Percentiles rank a stretch among this genome's conserved stretches.
phyloP scores from a whole-genome alignment of 768 basidiomycete species.

The Lactifluus pinguis region DNA sequence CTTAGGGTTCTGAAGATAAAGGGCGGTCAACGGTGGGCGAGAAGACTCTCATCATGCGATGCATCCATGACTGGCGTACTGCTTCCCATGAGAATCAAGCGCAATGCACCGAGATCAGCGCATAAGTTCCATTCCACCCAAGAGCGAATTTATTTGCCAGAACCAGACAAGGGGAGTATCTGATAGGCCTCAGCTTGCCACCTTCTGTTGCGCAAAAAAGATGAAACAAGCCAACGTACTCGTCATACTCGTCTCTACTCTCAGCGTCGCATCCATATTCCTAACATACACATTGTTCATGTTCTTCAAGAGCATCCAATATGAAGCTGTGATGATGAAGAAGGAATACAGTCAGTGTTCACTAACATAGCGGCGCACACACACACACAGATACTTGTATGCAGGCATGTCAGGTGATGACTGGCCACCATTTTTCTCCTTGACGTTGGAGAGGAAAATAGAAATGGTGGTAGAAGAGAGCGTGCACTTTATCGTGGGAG shows the following conservation, averaged over 20 bases:
- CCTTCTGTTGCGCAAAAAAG: too few relatives aligned
- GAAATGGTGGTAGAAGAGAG: constrained; percentile 11
- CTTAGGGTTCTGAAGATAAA: too few relatives aligned
- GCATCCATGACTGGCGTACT: too few relatives aligned
- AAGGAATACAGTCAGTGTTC: background rate
- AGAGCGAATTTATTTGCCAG: too few relatives aligned
- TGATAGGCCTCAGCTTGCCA: too few relatives aligned
- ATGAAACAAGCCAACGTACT: background rate
- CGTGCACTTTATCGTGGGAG: background rate
- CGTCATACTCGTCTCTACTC: background rate
- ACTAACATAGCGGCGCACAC: background rate
- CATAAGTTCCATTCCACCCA: too few relatives aligned
- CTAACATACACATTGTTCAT: background rate
- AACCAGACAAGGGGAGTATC: background rate
- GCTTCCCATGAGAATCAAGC: too few relatives aligned
- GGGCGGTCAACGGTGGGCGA: too few relatives aligned
- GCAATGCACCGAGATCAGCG: too few relatives aligned
- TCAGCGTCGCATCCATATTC: background rate
- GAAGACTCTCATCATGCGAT: too few relatives aligned
- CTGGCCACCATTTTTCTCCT: background rate
- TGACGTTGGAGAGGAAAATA: background rate
- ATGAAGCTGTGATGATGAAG: background rate
- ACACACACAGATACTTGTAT: background rate
- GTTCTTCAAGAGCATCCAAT: background rate
- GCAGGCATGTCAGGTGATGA: constrained; percentile 6